These are phyloP conservation scores for Cordyceps fumosorosea DNA, from an alignment of 2,329 filamentous ascomycete species.

Conservation along the genomic window DNA sequence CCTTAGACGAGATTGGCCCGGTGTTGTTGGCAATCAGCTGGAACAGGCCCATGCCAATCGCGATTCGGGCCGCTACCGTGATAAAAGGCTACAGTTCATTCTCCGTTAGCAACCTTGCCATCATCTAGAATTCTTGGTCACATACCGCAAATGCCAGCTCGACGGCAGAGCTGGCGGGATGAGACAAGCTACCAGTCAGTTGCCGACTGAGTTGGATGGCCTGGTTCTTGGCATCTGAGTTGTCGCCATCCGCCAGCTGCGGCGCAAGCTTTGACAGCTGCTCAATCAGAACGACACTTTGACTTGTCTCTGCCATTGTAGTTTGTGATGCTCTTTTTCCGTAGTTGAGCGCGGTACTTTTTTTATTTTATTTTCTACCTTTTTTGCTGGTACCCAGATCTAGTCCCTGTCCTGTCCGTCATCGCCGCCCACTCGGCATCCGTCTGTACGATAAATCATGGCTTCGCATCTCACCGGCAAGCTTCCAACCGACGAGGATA, in stretches of 20 bases:
- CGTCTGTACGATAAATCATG: neutral
- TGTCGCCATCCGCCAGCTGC: neutral
- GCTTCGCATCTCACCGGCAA: neutral
- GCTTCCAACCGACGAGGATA: neutral
- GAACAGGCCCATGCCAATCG: slow-evolving; percentile 7
- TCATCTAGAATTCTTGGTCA: neutral
- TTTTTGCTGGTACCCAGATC: neutral
- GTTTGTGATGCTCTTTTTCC: neutral
- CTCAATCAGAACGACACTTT: neutral
- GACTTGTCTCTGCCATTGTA: neutral
- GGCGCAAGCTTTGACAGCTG: neutral
- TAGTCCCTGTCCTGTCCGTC: neutral
- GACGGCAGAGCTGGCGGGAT: neutral
- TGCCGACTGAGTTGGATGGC: neutral
- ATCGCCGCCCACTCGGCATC: neutral
- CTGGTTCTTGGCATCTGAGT: neutral
- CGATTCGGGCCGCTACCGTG: slow-evolving; percentile 2
- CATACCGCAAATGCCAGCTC: slow-evolving; percentile 3
- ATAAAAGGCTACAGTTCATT: neutral
- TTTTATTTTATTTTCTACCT: neutral
- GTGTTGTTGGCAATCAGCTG: neutral
- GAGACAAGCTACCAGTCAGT: neutral
- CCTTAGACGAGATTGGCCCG: slow-evolving; percentile 1
- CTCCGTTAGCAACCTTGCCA: neutral
- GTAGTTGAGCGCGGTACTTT: too few relatives aligned